These are phyloP conservation scores for Chlamydomonas schloesseri DNA, from an alignment of 139 green algal genomes.

Conservation along the genomic window DNA sequence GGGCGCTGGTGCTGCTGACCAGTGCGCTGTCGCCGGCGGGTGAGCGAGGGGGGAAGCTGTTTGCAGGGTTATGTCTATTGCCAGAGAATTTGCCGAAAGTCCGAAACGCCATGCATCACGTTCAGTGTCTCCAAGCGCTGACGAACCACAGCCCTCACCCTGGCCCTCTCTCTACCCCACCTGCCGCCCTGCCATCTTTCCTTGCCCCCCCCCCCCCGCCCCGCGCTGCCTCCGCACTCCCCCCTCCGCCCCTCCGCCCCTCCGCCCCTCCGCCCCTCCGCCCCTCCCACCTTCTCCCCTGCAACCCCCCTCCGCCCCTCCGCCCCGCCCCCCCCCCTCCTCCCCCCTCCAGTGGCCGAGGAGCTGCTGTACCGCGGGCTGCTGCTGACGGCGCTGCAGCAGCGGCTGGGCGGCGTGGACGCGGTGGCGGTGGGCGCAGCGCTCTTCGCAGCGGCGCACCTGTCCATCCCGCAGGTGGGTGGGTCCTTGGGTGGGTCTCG, in stretches of 20 bases:
- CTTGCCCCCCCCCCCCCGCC: no score
- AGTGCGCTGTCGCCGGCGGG: constrained; percentile 14
- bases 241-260: no score
- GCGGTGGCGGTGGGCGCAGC: constrained; percentile 43
- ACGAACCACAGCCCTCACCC: no score
- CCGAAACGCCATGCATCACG: background rate
- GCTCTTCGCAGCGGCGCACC: constrained; percentile 49
- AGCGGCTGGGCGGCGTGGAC: constrained; percentile 53
- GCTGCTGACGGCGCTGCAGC: constrained; percentile 48
- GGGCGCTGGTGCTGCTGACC: background rate
- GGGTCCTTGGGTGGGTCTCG: no score
- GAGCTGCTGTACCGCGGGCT: constrained; percentile 66
- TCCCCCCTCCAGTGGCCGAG: constrained; percentile 42
- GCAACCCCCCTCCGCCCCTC: background rate
- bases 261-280: background rate
- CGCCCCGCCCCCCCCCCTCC: no score
- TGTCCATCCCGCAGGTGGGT: background rate
- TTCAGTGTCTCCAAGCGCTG: background rate
- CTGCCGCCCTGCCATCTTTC: no score
- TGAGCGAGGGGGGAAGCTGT: background rate
- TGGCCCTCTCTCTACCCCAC: background rate
- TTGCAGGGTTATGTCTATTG: background rate
- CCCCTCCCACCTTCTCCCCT: background rate
- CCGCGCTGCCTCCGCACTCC: no score
- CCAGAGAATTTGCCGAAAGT: no score